Percentiles rank a stretch among this genome's conserved stretches.
Evolutionary conservation across 1,284 basidiomycete genomes (phyloP).

Genomic region (Amylostereum areolatum): DNA sequence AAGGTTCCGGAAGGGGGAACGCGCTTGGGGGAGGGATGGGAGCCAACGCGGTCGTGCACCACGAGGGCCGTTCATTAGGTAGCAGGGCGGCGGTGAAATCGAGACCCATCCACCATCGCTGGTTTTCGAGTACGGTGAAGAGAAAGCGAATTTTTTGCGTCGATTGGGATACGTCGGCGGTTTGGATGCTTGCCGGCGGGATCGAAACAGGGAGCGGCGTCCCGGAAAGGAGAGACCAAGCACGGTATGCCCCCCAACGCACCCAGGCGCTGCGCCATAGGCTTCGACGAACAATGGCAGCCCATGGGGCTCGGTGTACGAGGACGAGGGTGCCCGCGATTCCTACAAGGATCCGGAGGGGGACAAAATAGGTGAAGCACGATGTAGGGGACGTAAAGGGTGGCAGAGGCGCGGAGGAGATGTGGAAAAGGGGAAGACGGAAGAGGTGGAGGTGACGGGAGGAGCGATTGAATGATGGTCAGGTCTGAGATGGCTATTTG

Average conservation of each 20-base stretch:
- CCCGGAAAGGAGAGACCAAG: conserved; percentile 47
- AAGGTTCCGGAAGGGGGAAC: conserved; percentile 49
- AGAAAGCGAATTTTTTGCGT: conserved; percentile 59
- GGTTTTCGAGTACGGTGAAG: conserved; percentile 90
- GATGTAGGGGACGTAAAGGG: conserved; percentile 58
- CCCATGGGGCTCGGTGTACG: conserved; percentile 63
- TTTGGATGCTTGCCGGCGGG: conserved; percentile 8
- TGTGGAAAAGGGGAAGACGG: conserved; percentile 21
- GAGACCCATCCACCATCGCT: conserved; percentile 89
- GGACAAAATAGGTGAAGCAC: conserved; percentile 47
- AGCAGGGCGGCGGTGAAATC: conserved; percentile 93
- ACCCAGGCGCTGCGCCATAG: conserved; percentile 64
- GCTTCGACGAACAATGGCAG: conserved; percentile 40
- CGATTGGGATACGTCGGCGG: conserved; percentile 12
- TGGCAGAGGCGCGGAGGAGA: conserved; percentile 41
- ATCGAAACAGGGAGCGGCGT: conserved; percentile 37
- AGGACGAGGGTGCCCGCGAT: conserved; percentile 54
- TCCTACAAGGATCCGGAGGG: conserved; percentile 54
- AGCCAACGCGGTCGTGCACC: conserved; percentile 62
- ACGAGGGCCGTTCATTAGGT: conserved; percentile 85
- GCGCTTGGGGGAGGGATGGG: conserved; percentile 61
- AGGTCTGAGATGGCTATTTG: conserved; percentile 51
- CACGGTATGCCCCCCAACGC: conserved; percentile 48
- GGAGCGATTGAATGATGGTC: conserved; percentile 45
- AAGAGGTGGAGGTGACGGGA: conserved; percentile 26